Evolutionary conservation across 805 yeast species (phyloP), one percentile per base, ranked within the genome.

Genomic region (Lipomyces anomalus): DNA sequence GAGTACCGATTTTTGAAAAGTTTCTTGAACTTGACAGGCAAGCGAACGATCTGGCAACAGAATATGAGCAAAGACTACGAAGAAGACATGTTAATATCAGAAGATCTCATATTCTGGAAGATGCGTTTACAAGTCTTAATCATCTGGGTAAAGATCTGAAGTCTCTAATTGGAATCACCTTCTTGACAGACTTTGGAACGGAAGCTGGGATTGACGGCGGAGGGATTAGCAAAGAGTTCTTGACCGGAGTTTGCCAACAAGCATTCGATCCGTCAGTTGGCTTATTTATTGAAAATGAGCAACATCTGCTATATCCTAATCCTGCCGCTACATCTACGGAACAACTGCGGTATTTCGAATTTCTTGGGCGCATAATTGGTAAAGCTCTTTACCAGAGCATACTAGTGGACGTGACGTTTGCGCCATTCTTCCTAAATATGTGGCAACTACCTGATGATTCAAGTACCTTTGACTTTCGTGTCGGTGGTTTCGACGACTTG

Each of bases 171-270:
- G 67, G 75, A 1, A 87, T 92, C 1, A 72, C 73, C 13, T 88
- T 92, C 59, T 68, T 69, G 30, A 84, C 85, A 57, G 75, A 82
- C 45, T 77, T 80, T 65, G 95, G 89, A 1, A 75, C 69, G 29
- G 97, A 90, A 61, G 87, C 81, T 0, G 98, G 98, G 1, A 82
- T 90, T 35, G 98, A 90, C 63, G 98, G 98, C 5, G 98, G 97
- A 9, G 98, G 98, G 1, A 69, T 90, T 21, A 89, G 97, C 0
- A 89, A 90, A 61, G 98, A 90, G 58, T 79, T 92, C 52, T 66
- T 90, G 44, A 87, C 90, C 2, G 70, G 82, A 41, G 79, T 87
- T 0, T 76, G 82, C 2, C 68, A 67, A 3, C 85, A 83, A 52
- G 89, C 84, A 0, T 85, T 90, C 57, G 66, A 69, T 24, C 66